Evolutionary conservation across 331 rosid species (phyloP).

Genomic region (Cydonia oblonga): DNA sequence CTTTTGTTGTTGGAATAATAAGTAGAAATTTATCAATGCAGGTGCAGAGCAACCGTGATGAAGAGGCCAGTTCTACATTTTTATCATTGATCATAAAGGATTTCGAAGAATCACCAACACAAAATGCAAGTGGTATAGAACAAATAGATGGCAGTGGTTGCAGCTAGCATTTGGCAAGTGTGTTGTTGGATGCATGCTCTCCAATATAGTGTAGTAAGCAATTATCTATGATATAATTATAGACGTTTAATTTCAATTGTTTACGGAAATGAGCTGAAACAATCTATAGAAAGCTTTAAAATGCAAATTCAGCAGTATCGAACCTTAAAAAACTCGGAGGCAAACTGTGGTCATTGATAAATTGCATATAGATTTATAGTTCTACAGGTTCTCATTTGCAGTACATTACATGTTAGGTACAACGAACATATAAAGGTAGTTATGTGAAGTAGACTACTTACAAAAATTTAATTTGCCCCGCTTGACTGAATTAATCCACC

Average conservation of each 20-base stretch:
- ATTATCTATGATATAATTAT: no score
- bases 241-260: neutral
- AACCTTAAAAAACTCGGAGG: neutral
- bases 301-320: slow-evolving; percentile 1
- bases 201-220: no score
- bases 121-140: neutral
- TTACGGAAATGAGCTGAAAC: neutral
- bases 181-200: neutral
- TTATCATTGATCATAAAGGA: slow-evolving; percentile 25
- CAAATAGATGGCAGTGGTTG: slow-evolving; percentile 9
- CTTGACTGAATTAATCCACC: slow-evolving; percentile 28
- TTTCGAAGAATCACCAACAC: slow-evolving; percentile 19
- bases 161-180: slow-evolving; percentile 4
- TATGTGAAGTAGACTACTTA: slow-evolving; percentile 21
- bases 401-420: neutral
- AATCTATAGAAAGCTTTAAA: neutral
- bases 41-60: slow-evolving; percentile 23
- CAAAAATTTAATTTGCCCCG: slow-evolving; percentile 23
- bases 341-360: neutral
- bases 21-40: slow-evolving; percentile 21
- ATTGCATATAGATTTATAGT: neutral
- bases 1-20: neutral
- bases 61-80: slow-evolving; percentile 22
- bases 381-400: neutral
- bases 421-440: slow-evolving; percentile 5